A percentile compares a stretch with the other conserved stretches of the same genome.
phyloP scores from a whole-genome alignment of 1,139 yeast genomes.

The Chernovozyma aurita region DNA sequence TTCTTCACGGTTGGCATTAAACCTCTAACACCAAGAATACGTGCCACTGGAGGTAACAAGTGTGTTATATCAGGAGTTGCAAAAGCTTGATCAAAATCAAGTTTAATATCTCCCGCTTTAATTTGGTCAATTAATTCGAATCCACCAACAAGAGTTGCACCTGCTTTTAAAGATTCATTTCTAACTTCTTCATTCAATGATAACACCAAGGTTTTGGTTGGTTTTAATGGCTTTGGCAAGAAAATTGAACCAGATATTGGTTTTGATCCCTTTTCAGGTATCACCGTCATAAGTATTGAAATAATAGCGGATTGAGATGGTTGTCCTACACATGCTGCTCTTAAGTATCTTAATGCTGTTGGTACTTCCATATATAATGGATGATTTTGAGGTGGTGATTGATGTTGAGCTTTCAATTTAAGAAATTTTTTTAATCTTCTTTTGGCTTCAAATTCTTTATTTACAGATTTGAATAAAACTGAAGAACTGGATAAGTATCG shows the following conservation, averaged over 20 bases:
- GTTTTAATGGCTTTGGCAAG: conserved; percentile 72
- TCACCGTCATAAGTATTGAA: conserved; percentile 59
- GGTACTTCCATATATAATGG: conserved; percentile 73
- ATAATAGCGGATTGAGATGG: conserved; percentile 66
- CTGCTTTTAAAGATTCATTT: conserved; percentile 50
- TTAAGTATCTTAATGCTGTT: conserved; percentile 67
- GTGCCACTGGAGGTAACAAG: conserved; percentile 62
- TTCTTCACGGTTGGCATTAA: conserved; percentile 84
- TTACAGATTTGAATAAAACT: conserved; percentile 1
- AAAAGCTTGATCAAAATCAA: conserved; percentile 70
- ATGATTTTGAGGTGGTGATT: conserved; percentile 43
- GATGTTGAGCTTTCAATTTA: conserved; percentile 32
- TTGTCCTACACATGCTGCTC: conserved; percentile 90
- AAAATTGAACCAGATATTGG: conserved; percentile 70
- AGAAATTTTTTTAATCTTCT: conserved; percentile 28
- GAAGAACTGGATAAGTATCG: conserved; percentile 6
- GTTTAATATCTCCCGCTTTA: conserved; percentile 45
- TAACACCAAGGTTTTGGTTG: conserved; percentile 63
- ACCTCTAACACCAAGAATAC: conserved; percentile 82
- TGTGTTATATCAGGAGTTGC: conserved; percentile 80
- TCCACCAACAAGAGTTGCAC: conserved; percentile 68
- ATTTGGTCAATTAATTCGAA: conserved; percentile 63
- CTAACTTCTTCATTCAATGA: conserved; percentile 53
- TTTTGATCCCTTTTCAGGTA: conserved; percentile 75
- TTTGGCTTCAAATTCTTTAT: conserved; percentile 11